Base-by-base conservation (phyloP, 768 basidiomycete species). In the Clavaria fumosa region DNA sequence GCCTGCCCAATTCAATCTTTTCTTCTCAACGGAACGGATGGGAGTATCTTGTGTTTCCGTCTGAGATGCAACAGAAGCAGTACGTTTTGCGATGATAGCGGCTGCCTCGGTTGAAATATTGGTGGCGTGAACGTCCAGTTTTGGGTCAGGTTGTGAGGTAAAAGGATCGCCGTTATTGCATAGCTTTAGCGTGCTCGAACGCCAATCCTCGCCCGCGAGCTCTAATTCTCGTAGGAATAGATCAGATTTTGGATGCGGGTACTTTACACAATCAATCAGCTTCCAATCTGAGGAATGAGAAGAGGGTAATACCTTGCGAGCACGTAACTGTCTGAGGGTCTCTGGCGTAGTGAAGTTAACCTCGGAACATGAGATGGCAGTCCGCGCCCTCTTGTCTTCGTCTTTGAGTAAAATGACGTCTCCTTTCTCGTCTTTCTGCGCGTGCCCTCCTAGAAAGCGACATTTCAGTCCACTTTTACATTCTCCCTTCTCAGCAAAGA, bases 401-500 rank as follows among this genome's bases (percentile, higher is more conserved):
- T 86, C 73, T 4, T 58, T 58, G 0, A 66, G 42, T 1, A 79
- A 50, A 18, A 54, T 53, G 11, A 70, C 46, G 2, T 55, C 44
- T 2, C 70, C 74, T 1, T 11, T 24, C 11, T 63, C 64, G 22
- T 66, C 61, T 23, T 58, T 56, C 12, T 51, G 57, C 7, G 79
- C 58, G 54, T 99, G 93, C 3, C 71, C 77, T 9, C 80, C 78
- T 4, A 95, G 68, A 57, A 82, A 95, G 2, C 95, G 75, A 53
- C 95, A 99, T 54, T 89, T 86, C 55, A 83, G 77, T 7, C 90
- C 95, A 47, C 71, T 74, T 37, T 66, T 70, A n/a, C 89, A 95
- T 45, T 75, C 70, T 1, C 88, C 89, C 12, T 66, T 64, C 44
- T 73, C 71, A 11, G 61, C 56, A 47, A 70, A 83, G 2, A 79